Evolutionary conservation across 768 basidiomycete species (phyloP).

Genomic region (Boletus pseudo-olivaceus): DNA sequence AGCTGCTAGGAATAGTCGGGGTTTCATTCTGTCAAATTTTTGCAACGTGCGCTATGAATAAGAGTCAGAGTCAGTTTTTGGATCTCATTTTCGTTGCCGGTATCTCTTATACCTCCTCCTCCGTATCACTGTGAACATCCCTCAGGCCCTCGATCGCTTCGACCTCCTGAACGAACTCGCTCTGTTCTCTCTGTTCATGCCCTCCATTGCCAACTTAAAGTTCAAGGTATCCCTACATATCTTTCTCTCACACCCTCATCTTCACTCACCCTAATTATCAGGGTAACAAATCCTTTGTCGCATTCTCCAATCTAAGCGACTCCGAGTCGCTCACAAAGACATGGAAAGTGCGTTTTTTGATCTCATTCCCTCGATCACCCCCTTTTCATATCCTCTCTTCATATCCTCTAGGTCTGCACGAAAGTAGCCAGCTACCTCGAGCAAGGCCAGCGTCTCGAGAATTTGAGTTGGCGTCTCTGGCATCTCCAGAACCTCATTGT

Average conservation of each 20-base stretch:
- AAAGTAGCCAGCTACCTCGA: conserved; percentile 90
- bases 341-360: conserved; percentile 64
- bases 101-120: conserved; percentile 26
- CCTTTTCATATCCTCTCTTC: background rate
- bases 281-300: conserved; percentile 96
- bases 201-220: conserved; percentile 82
- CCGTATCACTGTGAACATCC: conserved; percentile 5
- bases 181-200: conserved; percentile 42
- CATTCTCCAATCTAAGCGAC: conserved; percentile 86
- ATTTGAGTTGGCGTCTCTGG: conserved; percentile 90
- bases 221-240: conserved; percentile 54
- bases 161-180: background rate
- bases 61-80: too few relatives aligned
- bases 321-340: conserved; percentile 83
- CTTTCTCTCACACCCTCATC: conserved; percentile 1
- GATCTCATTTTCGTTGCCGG: conserved; percentile 15
- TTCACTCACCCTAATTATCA: conserved; percentile 20
- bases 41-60: conserved; percentile 26
- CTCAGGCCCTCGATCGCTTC: conserved; percentile 20
- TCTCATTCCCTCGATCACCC: conserved; percentile 2
- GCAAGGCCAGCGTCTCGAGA: conserved; percentile 88
- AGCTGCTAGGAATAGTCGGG: conserved; percentile 31
- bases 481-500: conserved; percentile 90
- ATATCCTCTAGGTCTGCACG: conserved; percentile 65
- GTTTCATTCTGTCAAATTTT: conserved; percentile 31